phyloP scores from a whole-genome alignment of 164 flowering plant species.

The Tetrastigma voinierianum region DNA sequence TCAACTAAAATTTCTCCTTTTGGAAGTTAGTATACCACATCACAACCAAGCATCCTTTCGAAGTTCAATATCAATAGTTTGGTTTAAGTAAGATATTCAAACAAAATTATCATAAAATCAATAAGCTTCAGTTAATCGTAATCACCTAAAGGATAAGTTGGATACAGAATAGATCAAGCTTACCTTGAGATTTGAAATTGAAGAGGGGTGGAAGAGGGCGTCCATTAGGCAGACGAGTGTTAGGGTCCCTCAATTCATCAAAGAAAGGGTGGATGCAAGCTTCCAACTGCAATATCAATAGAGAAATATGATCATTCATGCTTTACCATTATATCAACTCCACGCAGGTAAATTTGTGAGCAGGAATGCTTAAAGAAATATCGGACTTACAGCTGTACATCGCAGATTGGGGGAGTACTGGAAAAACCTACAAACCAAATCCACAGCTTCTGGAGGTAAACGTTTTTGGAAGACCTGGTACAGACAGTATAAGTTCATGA shows the following conservation, averaged over 20 bases:
- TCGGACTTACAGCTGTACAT: constrained; percentile 85
- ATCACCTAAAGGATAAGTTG: background rate
- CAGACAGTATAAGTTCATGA: constrained; percentile 1
- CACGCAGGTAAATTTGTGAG: background rate
- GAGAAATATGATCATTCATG: constrained; percentile 2
- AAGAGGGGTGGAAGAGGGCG: constrained; percentile 96
- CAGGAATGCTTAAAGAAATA: background rate
- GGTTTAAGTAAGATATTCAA: too few relatives aligned
- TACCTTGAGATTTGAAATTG: constrained; percentile 89
- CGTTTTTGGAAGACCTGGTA: constrained; percentile 83
- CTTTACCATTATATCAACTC: background rate
- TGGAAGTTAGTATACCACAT: background rate
- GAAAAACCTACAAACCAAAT: constrained; percentile 84
- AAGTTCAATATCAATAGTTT: too few relatives aligned
- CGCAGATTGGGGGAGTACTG: constrained; percentile 95
- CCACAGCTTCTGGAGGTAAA: constrained; percentile 93
- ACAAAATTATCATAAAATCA: background rate
- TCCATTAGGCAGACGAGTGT: constrained; percentile 86
- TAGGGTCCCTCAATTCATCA: constrained; percentile 91
- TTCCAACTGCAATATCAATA: constrained; percentile 63
- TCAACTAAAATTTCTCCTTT: background rate
- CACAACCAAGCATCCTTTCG: too few relatives aligned
- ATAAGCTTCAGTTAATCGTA: background rate
- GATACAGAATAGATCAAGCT: background rate
- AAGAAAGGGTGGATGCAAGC: constrained; percentile 95